Evolutionary conservation across 2,329 filamentous ascomycete species (phyloP).

Genomic region (Penicillium sp.): DNA sequence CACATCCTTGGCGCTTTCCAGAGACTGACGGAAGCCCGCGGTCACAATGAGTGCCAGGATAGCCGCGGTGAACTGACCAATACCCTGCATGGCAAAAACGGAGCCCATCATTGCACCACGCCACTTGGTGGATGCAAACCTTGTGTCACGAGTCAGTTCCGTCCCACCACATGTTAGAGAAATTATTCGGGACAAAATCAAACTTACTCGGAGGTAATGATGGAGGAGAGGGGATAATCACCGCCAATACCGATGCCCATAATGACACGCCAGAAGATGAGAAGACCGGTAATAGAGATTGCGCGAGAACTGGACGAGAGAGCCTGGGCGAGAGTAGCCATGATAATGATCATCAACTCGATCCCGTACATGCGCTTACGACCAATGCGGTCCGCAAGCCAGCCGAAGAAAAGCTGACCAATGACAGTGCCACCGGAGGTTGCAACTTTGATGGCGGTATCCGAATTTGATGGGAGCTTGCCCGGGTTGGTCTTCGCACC

Average conservation of each 20-base stretch:
- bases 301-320: slow-evolving; percentile 62
- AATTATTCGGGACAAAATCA: not conserved
- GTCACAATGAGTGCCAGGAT: slow-evolving; percentile 74
- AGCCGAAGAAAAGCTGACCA: slow-evolving; percentile 77
- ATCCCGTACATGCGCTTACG: slow-evolving; percentile 83
- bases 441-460: slow-evolving; percentile 81
- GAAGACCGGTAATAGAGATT: slow-evolving; percentile 52
- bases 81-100: slow-evolving; percentile 84
- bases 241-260: slow-evolving; percentile 80
- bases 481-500: slow-evolving; percentile 45
- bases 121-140: slow-evolving; percentile 81
- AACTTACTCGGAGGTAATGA: slow-evolving; percentile 73
- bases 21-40: slow-evolving; percentile 65
- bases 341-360: slow-evolving; percentile 77
- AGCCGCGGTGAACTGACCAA: slow-evolving; percentile 74
- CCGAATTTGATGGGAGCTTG: slow-evolving; percentile 63
- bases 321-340: slow-evolving; percentile 70
- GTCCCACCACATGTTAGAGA: not conserved
- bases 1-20: slow-evolving; percentile 52
- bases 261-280: slow-evolving; percentile 79
- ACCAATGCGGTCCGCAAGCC: slow-evolving; percentile 72
- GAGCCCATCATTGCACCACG: slow-evolving; percentile 83
- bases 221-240: slow-evolving; percentile 77
- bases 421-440: slow-evolving; percentile 81
- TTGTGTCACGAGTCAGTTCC: slow-evolving; percentile 24